Evolutionary conservation across 2,329 filamentous ascomycete genomes (phyloP).

Genomic region (Claviceps citrina): DNA sequence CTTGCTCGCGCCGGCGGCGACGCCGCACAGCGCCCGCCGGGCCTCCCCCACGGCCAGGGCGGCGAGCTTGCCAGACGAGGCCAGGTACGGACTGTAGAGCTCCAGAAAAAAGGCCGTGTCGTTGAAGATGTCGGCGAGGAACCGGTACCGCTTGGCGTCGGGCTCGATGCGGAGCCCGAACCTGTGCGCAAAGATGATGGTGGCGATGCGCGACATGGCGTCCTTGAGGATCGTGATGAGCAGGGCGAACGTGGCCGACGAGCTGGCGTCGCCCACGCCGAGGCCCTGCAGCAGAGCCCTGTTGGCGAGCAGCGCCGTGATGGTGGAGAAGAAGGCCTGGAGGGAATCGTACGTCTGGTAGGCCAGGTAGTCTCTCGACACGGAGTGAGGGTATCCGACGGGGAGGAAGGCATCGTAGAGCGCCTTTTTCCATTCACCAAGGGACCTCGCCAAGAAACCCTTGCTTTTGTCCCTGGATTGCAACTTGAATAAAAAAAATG

Average conservation of each 20-base stretch:
- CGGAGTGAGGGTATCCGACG: conserved; percentile 74
- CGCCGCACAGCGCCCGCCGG: conserved; percentile 58
- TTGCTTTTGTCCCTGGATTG: conserved; percentile 10
- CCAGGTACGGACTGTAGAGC: conserved; percentile 60
- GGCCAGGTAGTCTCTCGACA: conserved; percentile 69
- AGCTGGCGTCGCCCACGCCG: conserved; percentile 68
- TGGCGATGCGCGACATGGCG: conserved; percentile 64
- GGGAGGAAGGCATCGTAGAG: conserved; percentile 63
- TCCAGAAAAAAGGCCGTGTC: conserved; percentile 78
- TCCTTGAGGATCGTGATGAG: conserved; percentile 74
- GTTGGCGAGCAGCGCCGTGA: conserved; percentile 64
- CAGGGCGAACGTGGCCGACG: conserved; percentile 65
- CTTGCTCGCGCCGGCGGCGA: conserved; percentile 80
- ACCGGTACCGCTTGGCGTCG: conserved; percentile 79
- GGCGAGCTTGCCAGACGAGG: conserved; percentile 33
- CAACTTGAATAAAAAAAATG: conserved; percentile 10
- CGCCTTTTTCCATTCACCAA: conserved; percentile 23
- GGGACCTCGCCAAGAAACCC: conserved; percentile 14
- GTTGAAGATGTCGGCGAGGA: conserved; percentile 79
- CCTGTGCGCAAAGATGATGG: conserved; percentile 71
- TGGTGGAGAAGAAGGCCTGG: conserved; percentile 72
- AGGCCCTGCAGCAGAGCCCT: conserved; percentile 65
- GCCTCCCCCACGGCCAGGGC: conserved; percentile 36
- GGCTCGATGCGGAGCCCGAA: conserved; percentile 73
- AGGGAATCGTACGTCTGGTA: conserved; percentile 60